phyloP scores from a whole-genome alignment of 345 rosid species.

The Eutrema japonicum region DNA sequence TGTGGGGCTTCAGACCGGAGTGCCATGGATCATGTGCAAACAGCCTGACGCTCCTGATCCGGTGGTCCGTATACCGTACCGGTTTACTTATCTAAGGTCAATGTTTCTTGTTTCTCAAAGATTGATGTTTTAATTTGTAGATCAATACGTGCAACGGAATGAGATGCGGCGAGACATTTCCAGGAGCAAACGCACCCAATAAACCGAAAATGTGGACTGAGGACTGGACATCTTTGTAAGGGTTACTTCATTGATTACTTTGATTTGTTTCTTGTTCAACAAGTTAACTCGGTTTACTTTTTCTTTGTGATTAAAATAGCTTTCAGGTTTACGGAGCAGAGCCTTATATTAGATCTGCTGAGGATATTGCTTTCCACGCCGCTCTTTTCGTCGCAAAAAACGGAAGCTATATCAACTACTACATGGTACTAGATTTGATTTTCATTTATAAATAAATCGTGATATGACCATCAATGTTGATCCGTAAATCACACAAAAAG shows the following conservation, averaged over 20 bases:
- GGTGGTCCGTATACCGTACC: conserved; percentile 53
- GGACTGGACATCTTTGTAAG: conserved; percentile 90
- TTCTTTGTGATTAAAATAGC: conserved; percentile 44
- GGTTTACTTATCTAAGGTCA: background rate
- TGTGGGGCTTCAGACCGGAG: conserved; percentile 69
- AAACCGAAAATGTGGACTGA: conserved; percentile 93
- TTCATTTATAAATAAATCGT: background rate
- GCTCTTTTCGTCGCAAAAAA: conserved; percentile 78
- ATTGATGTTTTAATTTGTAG: conserved; percentile 41
- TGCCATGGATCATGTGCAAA: conserved; percentile 99
- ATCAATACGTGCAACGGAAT: conserved; percentile 88
- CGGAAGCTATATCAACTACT: conserved; percentile 84
- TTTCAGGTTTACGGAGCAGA: conserved; percentile 74
- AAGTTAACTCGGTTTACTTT: conserved; percentile 17
- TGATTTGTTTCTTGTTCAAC: conserved; percentile 4
- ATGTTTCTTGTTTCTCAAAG: background rate
- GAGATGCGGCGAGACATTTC: conserved; percentile 82
- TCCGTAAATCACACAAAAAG: too few relatives aligned
- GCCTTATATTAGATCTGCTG: conserved; percentile 64
- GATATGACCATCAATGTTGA: too few relatives aligned
- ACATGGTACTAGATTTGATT: conserved; percentile 62
- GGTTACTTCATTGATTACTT: conserved; percentile 13
- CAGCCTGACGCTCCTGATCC: conserved; percentile 90
- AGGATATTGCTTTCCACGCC: conserved; percentile 84
- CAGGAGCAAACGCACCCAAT: conserved; percentile 79